A percentile compares a stretch with the other conserved stretches of the same genome.
Conservation (phyloP, 2,329 filamentous ascomycete species). For the Beauveria brongniartii region DNA sequence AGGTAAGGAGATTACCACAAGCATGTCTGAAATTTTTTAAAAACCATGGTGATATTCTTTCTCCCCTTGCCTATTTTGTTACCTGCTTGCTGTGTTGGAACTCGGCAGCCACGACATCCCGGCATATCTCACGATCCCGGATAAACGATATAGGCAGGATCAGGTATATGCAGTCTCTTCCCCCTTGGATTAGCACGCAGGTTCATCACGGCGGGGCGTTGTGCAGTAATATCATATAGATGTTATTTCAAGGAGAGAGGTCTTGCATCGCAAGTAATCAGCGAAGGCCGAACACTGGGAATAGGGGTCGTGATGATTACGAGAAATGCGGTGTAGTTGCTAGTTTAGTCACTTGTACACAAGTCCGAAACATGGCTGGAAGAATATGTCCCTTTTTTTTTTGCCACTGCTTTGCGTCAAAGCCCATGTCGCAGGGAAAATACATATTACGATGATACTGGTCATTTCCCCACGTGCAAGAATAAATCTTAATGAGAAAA, state of each 20-base stretch:
- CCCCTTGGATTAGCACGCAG: not conserved
- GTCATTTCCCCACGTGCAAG: too few relatives aligned
- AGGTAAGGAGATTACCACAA: not conserved
- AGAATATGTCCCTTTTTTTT: not conserved
- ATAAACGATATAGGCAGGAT: not conserved
- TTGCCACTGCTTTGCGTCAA: not conserved
- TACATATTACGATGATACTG: not conserved
- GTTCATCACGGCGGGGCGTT: not conserved
- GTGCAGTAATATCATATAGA: conserved; percentile 1
- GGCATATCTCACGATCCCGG: conserved; percentile 6
- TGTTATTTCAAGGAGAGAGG: not conserved
- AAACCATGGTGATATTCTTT: not conserved
- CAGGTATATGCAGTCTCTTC: not conserved
- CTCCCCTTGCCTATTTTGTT: not conserved
- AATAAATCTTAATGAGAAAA: not conserved
- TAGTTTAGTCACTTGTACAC: not conserved
- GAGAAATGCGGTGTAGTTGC: not conserved
- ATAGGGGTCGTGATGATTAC: not conserved
- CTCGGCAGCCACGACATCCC: not conserved
- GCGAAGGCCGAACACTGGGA: not conserved
- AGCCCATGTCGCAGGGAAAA: not conserved
- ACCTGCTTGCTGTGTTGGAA: not conserved
- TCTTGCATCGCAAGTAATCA: too few relatives aligned
- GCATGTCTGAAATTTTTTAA: not conserved
- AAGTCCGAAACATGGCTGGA: conserved; percentile 1